A percentile compares a stretch with the other conserved stretches of the same genome.
Conservation (phyloP, 805 yeast species). For the Nakazawaea anatomiae region DNA sequence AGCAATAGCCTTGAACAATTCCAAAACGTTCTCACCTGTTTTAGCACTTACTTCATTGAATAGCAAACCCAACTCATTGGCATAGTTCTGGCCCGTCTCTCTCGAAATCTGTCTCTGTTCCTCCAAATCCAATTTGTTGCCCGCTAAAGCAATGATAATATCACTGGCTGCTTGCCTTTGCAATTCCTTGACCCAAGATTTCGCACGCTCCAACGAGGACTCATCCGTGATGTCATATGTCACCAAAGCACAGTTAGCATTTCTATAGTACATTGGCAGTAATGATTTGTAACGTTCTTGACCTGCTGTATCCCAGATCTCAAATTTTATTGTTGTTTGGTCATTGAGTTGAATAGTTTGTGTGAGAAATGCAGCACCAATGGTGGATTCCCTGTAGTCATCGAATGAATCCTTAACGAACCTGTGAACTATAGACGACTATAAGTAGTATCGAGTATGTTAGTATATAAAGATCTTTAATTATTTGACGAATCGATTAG, state of each 20-base stretch:
- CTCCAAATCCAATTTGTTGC: slow-evolving; percentile 65
- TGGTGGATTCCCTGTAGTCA: slow-evolving; percentile 70
- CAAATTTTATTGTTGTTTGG: slow-evolving; percentile 56
- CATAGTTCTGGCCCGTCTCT: slow-evolving; percentile 47
- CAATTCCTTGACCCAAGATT: slow-evolving; percentile 72
- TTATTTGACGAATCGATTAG: not conserved
- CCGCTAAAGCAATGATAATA: slow-evolving; percentile 77
- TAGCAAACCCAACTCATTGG: slow-evolving; percentile 42
- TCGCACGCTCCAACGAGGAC: slow-evolving; percentile 64
- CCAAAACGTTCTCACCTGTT: slow-evolving; percentile 43
- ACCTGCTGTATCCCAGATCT: slow-evolving; percentile 87
- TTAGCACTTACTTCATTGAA: slow-evolving; percentile 57
- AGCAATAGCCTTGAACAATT: slow-evolving; percentile 46
- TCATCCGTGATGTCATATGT: slow-evolving; percentile 71
- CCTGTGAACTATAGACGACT: slow-evolving; percentile 57
- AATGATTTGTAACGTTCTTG: slow-evolving; percentile 74
- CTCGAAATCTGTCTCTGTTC: slow-evolving; percentile 39
- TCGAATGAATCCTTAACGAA: slow-evolving; percentile 72
- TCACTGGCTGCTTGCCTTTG: slow-evolving; percentile 74
- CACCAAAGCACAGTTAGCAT: slow-evolving; percentile 74
- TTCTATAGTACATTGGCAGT: slow-evolving; percentile 81
- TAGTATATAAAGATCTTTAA: not conserved
- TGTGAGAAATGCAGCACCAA: slow-evolving; percentile 80
- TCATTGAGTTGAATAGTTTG: slow-evolving; percentile 56
- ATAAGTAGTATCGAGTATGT: not conserved